Percentiles rank a stretch among this genome's conserved stretches.
Conservation (phyloP, 2,329 filamentous ascomycete genomes). For the Plectosphaerella cucumerina region DNA sequence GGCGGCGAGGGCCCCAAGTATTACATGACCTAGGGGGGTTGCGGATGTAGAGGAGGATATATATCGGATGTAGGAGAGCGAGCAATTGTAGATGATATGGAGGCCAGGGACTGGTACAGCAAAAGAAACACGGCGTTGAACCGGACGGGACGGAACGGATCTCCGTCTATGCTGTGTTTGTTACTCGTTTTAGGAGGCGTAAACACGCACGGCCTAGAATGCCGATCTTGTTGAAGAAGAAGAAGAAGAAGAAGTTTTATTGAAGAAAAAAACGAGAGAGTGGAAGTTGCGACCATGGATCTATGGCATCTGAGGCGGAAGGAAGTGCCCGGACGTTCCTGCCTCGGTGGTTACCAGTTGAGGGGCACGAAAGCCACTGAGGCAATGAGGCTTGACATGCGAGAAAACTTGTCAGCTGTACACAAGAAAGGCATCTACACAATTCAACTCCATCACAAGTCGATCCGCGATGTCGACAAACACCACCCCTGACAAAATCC, state of each 20-base stretch:
- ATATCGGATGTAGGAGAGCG: background rate
- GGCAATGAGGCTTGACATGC: no score
- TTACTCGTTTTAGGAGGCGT: background rate
- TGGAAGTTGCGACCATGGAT: no score
- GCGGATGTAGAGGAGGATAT: slow-evolving; percentile 16
- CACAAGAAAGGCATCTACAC: no score
- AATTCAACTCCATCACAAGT: no score
- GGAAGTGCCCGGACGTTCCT: background rate
- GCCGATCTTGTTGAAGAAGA: background rate
- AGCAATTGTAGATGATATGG: background rate
- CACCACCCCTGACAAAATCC: no score
- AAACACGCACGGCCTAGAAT: background rate
- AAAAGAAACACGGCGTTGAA: background rate
- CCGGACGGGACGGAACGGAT: background rate
- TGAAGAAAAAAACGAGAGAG: no score
- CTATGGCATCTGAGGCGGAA: no score
- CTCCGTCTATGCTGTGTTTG: background rate
- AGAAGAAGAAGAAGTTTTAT: background rate
- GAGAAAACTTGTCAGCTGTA: no score
- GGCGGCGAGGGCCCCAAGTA: slow-evolving; percentile 77
- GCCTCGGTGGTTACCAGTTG: no score
- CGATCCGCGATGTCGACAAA: no score
- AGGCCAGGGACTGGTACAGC: background rate
- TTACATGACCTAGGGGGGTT: slow-evolving; percentile 51
- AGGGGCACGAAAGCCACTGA: no score